Conservation (phyloP, 1,284 basidiomycete species). For the Trichosporon inkin region DNA sequence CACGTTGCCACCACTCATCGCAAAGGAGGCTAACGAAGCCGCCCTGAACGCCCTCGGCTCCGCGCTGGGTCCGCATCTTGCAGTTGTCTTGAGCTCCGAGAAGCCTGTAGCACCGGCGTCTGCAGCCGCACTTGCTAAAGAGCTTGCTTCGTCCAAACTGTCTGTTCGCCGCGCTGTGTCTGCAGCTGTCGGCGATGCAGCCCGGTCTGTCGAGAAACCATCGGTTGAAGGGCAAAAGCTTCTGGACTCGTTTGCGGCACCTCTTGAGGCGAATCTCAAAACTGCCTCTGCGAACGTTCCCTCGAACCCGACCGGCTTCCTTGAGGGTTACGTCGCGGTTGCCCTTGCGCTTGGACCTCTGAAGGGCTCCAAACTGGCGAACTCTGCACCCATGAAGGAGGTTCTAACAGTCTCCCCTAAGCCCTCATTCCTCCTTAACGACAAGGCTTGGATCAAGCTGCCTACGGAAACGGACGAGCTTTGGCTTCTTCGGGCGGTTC, state of each 20-base stretch:
- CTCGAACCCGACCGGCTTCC: slow-evolving; percentile 61
- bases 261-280: slow-evolving; percentile 68
- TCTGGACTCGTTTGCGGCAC: slow-evolving; percentile 57
- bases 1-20: slow-evolving; percentile 59
- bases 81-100: slow-evolving; percentile 54
- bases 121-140: slow-evolving; percentile 59
- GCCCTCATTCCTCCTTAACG: slow-evolving; percentile 79
- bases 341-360: slow-evolving; percentile 66
- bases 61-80: slow-evolving; percentile 61
- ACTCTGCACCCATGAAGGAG: slow-evolving; percentile 41
- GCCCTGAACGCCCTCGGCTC: slow-evolving; percentile 58
- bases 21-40: slow-evolving; percentile 70
- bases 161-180: slow-evolving; percentile 57
- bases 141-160: slow-evolving; percentile 62
- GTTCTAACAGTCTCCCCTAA: slow-evolving; percentile 56
- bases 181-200: slow-evolving; percentile 55
- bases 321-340: slow-evolving; percentile 77
- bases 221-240: slow-evolving; percentile 51
- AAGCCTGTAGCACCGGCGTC: slow-evolving; percentile 54
- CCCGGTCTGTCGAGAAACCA: slow-evolving; percentile 54
- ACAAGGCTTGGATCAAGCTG: slow-evolving; percentile 76
- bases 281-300: slow-evolving; percentile 52
- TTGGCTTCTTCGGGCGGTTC: slow-evolving; percentile 71
- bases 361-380: slow-evolving; percentile 31
- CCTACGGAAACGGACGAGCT: slow-evolving; percentile 62